Conservation (phyloP, 169 alveolate species). For the Hepatocystis sp. region DNA sequence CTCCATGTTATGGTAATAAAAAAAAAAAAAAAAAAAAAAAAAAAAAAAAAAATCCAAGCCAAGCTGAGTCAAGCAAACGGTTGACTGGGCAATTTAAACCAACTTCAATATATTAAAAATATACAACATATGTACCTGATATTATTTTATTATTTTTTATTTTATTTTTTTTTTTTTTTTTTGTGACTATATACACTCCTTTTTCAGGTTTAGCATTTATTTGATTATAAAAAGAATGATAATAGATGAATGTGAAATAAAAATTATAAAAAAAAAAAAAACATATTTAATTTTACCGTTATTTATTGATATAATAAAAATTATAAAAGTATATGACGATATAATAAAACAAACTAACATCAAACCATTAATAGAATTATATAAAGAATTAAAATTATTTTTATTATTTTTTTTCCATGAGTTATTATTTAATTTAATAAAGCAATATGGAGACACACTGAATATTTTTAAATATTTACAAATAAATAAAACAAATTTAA, state of each 20-base stretch:
- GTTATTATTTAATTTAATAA: constrained; percentile 60
- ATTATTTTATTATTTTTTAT: too few relatives aligned
- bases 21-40: neutral
- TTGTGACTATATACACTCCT: too few relatives aligned
- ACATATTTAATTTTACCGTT: constrained; percentile 59
- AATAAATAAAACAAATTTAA: constrained; percentile 41
- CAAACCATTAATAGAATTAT: constrained; percentile 19
- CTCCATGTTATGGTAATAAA: constrained; percentile 61
- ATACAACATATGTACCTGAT: too few relatives aligned
- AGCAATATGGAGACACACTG: constrained; percentile 33
- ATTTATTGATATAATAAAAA: constrained; percentile 69
- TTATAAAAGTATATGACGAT: constrained; percentile 65
- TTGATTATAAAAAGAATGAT: constrained; percentile 65
- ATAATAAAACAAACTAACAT: constrained; percentile 66
- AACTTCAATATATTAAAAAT: too few relatives aligned
- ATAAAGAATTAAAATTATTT: constrained; percentile 73
- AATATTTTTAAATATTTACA: constrained; percentile 72
- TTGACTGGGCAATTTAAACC: too few relatives aligned
- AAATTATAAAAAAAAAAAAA: constrained; percentile 47
- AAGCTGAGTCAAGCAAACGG: too few relatives aligned
- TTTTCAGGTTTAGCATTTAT: constrained; percentile 63
- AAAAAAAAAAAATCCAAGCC: too few relatives aligned
- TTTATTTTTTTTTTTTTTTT: too few relatives aligned
- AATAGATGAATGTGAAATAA: constrained; percentile 73
- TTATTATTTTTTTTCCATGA: constrained; percentile 47